Base-by-base conservation (phyloP, 2,329 filamentous ascomycete species). In the Alternaria arborescens region DNA sequence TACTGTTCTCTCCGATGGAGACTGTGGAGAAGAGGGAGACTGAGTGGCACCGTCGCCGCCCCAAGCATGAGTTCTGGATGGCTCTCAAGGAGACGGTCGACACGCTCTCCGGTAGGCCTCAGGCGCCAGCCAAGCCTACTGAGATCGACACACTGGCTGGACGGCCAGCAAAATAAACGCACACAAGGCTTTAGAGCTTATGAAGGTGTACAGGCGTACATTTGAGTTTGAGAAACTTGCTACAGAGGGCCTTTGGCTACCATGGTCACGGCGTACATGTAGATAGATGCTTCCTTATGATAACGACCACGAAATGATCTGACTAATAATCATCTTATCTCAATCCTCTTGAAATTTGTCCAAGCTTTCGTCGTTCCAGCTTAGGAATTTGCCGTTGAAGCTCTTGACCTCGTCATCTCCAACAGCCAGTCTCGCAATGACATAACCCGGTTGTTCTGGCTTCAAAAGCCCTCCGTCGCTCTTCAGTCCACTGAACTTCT, bases 41-140 rank as follows among this genome's bases (percentile, higher is more conserved):
- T 4, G 94, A 99, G 82, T 99, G 95, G 95, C 87, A 89, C 67
- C 93, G 96, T 78, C 86, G 95, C 52, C 85, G 95, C 52, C 94
- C 95, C 47, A 92, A 88, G 80, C 81, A 88, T 55, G 92, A 95
- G 69, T 94, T 93, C 83, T 99, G 95, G 95, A 83, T 92, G 71
- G 85, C 84, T 51, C 83, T 97, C 78, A 92, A 93, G 80, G 85
- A 89, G 51, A 88, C 93, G 28, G 94, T 97, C 3, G 91, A 99
- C 77, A 90, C 93, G 34, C 82, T 99, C 32, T 91, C 90, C 52
- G 94, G 93, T 8, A 66, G 70, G 26, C 70, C 68, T 8, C 66
- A 62, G 20, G 69, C 66, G 2, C 69, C 68, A 2, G 55, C 57
- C 5, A 59, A 62, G n/a, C 70, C 69, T 18, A 59, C 53, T 1